Conservation (phyloP, 106 monocot genomes). For the Platanthera zijinensis region DNA sequence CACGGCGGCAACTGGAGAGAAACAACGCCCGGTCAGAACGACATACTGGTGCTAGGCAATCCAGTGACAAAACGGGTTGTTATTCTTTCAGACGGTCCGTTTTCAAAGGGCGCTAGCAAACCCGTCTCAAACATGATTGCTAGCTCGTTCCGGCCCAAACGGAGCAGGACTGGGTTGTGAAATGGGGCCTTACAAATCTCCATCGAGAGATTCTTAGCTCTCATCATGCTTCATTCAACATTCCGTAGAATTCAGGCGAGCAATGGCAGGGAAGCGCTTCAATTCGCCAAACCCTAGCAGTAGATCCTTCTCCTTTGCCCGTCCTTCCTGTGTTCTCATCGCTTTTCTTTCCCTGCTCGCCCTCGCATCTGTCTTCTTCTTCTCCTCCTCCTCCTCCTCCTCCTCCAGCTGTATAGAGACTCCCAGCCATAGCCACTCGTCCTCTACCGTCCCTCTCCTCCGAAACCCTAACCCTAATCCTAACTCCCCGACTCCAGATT, state of each 20-base stretch:
- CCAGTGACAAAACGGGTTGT: too few relatives aligned
- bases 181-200: too few relatives aligned
- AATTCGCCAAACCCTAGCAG: not conserved
- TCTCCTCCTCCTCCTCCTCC: slow-evolving; percentile 18
- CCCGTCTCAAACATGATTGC: too few relatives aligned
- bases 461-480: slow-evolving; percentile 5
- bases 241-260: not conserved
- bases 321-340: slow-evolving; percentile 5
- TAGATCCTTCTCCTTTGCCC: slow-evolving; percentile 6
- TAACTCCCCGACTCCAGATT: slow-evolving; percentile 22
- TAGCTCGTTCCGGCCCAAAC: too few relatives aligned
- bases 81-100: too few relatives aligned
- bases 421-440: not conserved
- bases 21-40: too few relatives aligned
- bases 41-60: too few relatives aligned
- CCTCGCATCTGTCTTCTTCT: slow-evolving; percentile 16
- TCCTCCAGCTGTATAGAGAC: slow-evolving; percentile 8
- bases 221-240: too few relatives aligned
- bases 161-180: too few relatives aligned
- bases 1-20: too few relatives aligned
- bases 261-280: slow-evolving; percentile 43
- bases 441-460: not conserved
- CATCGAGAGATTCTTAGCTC: too few relatives aligned
- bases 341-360: slow-evolving; percentile 15
- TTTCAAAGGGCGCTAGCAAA: too few relatives aligned